Conservation (phyloP, 2,329 filamentous ascomycete genomes). For the Monilinia aucupariae region DNA sequence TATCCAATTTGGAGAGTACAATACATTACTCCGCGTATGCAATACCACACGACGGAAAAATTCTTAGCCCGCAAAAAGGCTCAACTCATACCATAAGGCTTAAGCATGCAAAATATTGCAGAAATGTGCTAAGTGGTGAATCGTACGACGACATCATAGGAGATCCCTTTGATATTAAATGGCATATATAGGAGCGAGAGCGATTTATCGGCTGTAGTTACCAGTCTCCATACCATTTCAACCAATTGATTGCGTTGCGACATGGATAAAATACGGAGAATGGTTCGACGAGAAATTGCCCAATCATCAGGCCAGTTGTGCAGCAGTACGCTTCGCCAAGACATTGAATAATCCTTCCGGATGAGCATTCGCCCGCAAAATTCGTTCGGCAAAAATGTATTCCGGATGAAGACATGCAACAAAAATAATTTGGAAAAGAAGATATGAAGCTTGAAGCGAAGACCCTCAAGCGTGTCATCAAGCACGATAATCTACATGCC, state of each 20-base stretch:
- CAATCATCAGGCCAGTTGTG: conserved; percentile 3
- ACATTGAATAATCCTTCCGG: conserved; percentile 7
- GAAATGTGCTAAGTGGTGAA: background rate
- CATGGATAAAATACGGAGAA: conserved; percentile 1
- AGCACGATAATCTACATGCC: background rate
- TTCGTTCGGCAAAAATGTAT: conserved; percentile 15
- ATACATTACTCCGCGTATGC: background rate
- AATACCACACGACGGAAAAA: background rate
- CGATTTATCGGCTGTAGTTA: background rate
- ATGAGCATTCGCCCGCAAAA: conserved; percentile 13
- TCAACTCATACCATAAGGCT: background rate
- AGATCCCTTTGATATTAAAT: background rate
- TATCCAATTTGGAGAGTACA: background rate
- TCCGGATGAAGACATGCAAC: conserved; percentile 17
- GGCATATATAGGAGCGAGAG: background rate
- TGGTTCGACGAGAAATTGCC: background rate
- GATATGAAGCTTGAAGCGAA: background rate
- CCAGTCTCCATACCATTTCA: background rate
- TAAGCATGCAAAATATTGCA: background rate
- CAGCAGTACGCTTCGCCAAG: conserved; percentile 12
- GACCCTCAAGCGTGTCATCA: background rate
- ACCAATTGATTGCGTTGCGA: background rate
- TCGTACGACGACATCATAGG: background rate
- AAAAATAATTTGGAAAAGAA: background rate
- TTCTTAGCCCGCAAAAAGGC: background rate